Conservation (phyloP, 345 rosid species). For the Draba incana region DNA sequence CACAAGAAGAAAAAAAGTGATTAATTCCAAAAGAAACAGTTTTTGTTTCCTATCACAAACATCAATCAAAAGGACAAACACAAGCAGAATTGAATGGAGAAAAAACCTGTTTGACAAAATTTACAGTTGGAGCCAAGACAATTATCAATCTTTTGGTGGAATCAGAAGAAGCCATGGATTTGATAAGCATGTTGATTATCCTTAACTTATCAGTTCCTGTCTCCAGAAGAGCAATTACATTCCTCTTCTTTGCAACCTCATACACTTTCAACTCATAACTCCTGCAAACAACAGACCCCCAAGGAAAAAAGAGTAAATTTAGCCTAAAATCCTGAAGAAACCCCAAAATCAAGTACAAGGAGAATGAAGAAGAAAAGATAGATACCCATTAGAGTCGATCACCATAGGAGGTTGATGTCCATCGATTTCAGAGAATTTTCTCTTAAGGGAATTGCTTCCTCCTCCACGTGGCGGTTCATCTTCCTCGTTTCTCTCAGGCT, state of each 20-base stretch:
- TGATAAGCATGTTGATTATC: conserved; percentile 70
- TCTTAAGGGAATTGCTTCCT: conserved; percentile 44
- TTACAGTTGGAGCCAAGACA: conserved; percentile 84
- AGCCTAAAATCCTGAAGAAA: neutral
- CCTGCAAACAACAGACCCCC: neutral
- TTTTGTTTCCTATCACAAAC: neutral
- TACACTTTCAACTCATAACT: conserved; percentile 66
- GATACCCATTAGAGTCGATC: conserved; percentile 29
- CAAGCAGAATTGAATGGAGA: neutral
- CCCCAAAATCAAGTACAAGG: conserved; percentile 8
- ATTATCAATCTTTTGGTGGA: conserved; percentile 53
- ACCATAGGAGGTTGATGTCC: conserved; percentile 23
- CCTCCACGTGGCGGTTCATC: conserved; percentile 12
- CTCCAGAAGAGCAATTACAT: conserved; percentile 76
- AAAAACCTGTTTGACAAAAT: conserved; percentile 59
- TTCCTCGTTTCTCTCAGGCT: conserved; percentile 28
- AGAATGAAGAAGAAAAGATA: conserved; percentile 10
- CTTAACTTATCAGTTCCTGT: conserved; percentile 72
- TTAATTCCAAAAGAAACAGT: neutral
- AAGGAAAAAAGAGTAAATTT: neutral
- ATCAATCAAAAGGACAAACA: neutral
- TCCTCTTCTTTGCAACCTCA: conserved; percentile 70
- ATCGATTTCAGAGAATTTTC: conserved; percentile 52
- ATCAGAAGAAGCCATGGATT: conserved; percentile 44
- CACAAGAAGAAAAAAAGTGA: conserved; percentile 1